Conservation (phyloP, 768 basidiomycete genomes). For the Pisolithus tinctorius region DNA sequence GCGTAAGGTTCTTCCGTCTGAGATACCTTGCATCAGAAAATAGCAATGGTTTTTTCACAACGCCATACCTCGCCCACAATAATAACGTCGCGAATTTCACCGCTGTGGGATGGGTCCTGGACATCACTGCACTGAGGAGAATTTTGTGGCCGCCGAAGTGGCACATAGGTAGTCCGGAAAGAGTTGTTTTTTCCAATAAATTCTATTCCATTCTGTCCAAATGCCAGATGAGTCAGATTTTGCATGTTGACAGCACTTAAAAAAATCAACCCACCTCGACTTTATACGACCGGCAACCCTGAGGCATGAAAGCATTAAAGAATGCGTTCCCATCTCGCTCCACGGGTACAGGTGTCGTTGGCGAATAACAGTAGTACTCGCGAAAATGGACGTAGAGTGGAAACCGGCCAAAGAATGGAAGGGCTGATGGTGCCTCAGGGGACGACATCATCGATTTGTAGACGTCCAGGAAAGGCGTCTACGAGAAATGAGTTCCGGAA, state of each 20-base stretch:
- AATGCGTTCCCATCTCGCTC: constrained; percentile 30
- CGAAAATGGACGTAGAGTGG: constrained; percentile 44
- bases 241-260: too few relatives aligned
- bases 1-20: constrained; percentile 43
- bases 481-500: constrained; percentile 1
- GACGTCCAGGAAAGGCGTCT: constrained; percentile 35
- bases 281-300: constrained; percentile 29
- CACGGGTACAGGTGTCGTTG: constrained; percentile 27
- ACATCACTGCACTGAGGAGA: constrained; percentile 8
- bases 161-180: constrained; percentile 35
- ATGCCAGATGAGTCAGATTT: background rate
- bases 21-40: background rate
- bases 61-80: constrained; percentile 45
- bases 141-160: constrained; percentile 19
- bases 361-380: constrained; percentile 40
- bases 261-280: constrained; percentile 16
- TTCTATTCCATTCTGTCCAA: constrained; percentile 22
- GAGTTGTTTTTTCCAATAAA: constrained; percentile 27
- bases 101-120: constrained; percentile 6
- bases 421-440: constrained; percentile 27
- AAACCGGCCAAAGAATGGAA: constrained; percentile 32
- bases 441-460: constrained; percentile 34
- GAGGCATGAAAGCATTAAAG: constrained; percentile 42
- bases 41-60: background rate
- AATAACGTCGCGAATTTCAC: constrained; percentile 38